Conservation (phyloP, 192 early-diverging fungal genomes). For the Nowakowskiella sp. region DNA sequence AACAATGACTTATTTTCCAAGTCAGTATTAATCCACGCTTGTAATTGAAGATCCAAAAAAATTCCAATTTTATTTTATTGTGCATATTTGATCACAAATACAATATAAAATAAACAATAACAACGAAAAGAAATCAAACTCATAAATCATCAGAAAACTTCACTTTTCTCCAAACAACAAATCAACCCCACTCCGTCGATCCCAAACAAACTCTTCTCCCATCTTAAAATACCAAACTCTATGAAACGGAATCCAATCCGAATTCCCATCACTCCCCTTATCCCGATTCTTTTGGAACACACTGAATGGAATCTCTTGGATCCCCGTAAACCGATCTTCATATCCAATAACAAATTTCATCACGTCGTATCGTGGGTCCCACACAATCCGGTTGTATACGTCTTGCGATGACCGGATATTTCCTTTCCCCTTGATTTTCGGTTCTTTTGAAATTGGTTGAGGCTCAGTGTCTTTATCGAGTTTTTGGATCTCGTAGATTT, state of each 20-base stretch:
- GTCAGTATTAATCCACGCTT: no score
- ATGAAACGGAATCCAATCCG: slow-evolving; percentile 25
- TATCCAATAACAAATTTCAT: slow-evolving; percentile 16
- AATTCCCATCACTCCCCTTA: slow-evolving; percentile 13
- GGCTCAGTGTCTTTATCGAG: no score
- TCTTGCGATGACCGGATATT: slow-evolving; percentile 20
- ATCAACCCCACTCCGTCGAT: slow-evolving; percentile 11
- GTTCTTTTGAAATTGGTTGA: no score
- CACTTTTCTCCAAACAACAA: slow-evolving; percentile 10
- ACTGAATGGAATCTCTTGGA: slow-evolving; percentile 13
- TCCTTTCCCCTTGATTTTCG: no score
- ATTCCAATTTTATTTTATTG: no score
- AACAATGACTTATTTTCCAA: no score
- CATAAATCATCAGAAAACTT: no score
- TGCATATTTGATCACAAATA: no score
- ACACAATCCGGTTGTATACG: slow-evolving; percentile 20
- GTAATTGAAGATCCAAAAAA: no score
- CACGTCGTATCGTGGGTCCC: slow-evolving; percentile 11
- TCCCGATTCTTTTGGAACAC: slow-evolving; percentile 11
- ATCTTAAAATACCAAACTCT: slow-evolving; percentile 20
- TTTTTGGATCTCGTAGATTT: no score
- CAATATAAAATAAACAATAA: no score
- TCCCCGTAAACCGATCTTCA: slow-evolving; percentile 21
- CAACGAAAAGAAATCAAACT: no score
- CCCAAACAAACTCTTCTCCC: slow-evolving; percentile 17